Conservation (phyloP, 768 basidiomycete genomes). For the Coprinopsis strossmayeri region DNA sequence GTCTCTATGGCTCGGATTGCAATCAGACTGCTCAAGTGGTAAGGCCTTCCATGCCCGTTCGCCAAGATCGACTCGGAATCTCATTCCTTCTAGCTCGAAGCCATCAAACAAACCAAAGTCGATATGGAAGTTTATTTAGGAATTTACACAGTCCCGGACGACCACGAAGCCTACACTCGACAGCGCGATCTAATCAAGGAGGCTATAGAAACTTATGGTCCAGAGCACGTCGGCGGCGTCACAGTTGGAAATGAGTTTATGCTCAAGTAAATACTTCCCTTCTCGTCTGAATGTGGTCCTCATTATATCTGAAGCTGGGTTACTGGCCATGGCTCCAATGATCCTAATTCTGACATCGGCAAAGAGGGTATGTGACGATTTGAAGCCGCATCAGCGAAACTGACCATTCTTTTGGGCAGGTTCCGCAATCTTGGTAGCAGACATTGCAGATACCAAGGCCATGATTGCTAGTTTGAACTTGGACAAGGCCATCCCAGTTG, state of each 20-base stretch:
- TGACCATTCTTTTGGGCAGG: constrained; percentile 27
- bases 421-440: constrained; percentile 49
- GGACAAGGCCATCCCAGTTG: constrained; percentile 59
- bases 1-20: constrained; percentile 84
- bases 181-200: constrained; percentile 61
- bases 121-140: constrained; percentile 76
- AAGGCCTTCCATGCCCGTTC: constrained; percentile 17
- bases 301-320: constrained; percentile 44
- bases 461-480: constrained; percentile 52
- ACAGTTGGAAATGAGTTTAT: constrained; percentile 93
- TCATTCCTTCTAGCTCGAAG: constrained; percentile 55
- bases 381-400: neutral
- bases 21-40: constrained; percentile 76
- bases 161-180: constrained; percentile 55
- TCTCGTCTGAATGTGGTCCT: neutral
- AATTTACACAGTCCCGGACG: constrained; percentile 57
- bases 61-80: neutral
- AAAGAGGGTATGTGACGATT: constrained; percentile 25
- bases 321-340: constrained; percentile 34
- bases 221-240: constrained; percentile 67
- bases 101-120: constrained; percentile 83
- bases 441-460: constrained; percentile 59
- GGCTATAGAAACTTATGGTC: constrained; percentile 74
- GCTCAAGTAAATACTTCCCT: constrained; percentile 47
- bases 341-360: constrained; percentile 56